These are phyloP conservation scores for Olyra latifolia DNA, from an alignment of 176 grass and related monocot genomes.

Conservation along the genomic window DNA sequence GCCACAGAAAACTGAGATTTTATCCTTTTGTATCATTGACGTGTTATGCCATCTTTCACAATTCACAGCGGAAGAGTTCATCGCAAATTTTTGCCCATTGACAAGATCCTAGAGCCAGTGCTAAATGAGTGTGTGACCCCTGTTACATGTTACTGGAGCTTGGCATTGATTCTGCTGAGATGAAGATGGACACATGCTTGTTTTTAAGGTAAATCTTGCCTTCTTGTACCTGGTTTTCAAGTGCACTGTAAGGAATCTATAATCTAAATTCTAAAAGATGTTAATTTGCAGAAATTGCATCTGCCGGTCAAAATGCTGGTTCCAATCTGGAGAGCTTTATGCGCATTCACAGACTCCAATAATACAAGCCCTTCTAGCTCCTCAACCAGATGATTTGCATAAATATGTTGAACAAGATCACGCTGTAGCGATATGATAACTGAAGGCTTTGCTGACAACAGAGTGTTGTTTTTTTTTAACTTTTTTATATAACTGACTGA, in stretches of 20 bases:
- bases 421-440: background rate
- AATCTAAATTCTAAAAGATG: background rate
- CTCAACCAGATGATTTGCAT: background rate
- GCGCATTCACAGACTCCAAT: slow-evolving; percentile 29
- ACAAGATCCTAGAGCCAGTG: slow-evolving; percentile 60
- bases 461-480: background rate
- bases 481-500: background rate
- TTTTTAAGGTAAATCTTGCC: slow-evolving; percentile 48
- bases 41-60: background rate
- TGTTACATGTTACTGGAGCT: slow-evolving; percentile 74
- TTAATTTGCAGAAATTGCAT: slow-evolving; percentile 52
- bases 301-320: slow-evolving; percentile 64
- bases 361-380: background rate
- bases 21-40: background rate
- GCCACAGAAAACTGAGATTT: background rate
- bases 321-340: slow-evolving; percentile 68
- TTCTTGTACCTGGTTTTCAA: slow-evolving; percentile 13
- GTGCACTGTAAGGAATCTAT: background rate
- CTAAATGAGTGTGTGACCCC: slow-evolving; percentile 72
- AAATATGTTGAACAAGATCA: background rate
- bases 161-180: slow-evolving; percentile 56
- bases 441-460: slow-evolving; percentile 24
- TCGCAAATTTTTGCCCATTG: slow-evolving; percentile 56
- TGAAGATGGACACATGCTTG: slow-evolving; percentile 48
- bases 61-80: slow-evolving; percentile 46